Percentiles rank a stretch among this genome's conserved stretches.
Evolutionary conservation across 2,329 filamentous ascomycete species (phyloP).

Genomic region (Diaporthe ampelina): DNA sequence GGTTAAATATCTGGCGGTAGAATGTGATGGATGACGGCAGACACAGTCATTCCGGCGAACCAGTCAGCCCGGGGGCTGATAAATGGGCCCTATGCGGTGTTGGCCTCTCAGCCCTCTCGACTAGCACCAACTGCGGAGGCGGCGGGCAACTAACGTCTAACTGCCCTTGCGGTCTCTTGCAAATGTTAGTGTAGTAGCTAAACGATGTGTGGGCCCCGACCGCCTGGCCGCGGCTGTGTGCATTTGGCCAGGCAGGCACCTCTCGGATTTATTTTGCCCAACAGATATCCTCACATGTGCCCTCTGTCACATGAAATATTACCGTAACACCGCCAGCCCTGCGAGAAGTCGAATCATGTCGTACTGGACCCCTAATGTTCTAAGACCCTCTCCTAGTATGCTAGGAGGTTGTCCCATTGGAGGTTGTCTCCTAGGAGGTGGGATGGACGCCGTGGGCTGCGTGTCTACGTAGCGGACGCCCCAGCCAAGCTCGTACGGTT

Average conservation of each 20-base stretch:
- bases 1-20: conserved; percentile 43
- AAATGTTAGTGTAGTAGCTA: background rate
- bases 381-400: too few species aligned
- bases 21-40: conserved; percentile 51
- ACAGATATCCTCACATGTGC: background rate
- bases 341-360: too few species aligned
- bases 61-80: conserved; percentile 52
- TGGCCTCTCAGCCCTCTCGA: conserved; percentile 17
- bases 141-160: too few species aligned
- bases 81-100: conserved; percentile 39
- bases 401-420: too few species aligned
- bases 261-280: background rate
- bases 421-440: too few species aligned
- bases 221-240: conserved; percentile 5
- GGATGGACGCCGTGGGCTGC: too few species aligned
- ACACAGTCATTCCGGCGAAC: conserved; percentile 42
- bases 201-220: too few species aligned
- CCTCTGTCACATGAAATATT: background rate
- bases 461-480: too few species aligned
- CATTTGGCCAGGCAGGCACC: background rate
- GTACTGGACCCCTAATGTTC: too few species aligned
- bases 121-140: background rate
- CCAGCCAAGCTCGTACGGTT: background rate
- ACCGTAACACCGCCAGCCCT: too few species aligned
- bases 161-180: background rate